Percentiles rank a stretch among this genome's conserved stretches.
These are phyloP conservation scores for Colletotrichum falcatum DNA, from an alignment of 2,329 filamentous ascomycete genomes.

Conservation along the genomic window DNA sequence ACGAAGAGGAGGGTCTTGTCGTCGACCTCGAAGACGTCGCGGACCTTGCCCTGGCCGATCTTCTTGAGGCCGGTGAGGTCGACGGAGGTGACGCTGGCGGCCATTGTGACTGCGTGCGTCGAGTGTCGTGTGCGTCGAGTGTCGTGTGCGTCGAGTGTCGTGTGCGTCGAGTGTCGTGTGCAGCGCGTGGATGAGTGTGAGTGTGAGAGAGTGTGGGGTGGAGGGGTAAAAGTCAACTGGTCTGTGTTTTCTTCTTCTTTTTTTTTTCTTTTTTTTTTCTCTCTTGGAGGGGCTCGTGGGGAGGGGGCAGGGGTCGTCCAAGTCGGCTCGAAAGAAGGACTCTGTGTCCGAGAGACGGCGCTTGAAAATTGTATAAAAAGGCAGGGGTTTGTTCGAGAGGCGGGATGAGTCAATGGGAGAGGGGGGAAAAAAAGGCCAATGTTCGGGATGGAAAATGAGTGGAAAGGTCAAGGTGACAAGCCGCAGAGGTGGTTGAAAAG, in stretches of 20 bases:
- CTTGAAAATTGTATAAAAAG: no score
- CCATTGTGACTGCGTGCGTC: conserved; percentile 16
- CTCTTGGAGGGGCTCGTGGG: conserved; percentile 5
- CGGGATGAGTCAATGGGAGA: conserved; percentile 28
- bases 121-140: neutral
- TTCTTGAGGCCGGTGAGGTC: conserved; percentile 40
- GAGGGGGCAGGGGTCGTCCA: neutral
- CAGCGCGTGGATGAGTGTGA: neutral
- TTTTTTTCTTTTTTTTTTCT: no score
- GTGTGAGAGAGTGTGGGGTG: conserved; percentile 15
- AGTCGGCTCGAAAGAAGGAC: neutral
- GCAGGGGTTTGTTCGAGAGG: no score
- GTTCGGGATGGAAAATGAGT: conserved; percentile 19
- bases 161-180: neutral
- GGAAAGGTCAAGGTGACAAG: conserved; percentile 6
- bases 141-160: neutral
- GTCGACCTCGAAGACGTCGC: conserved; percentile 82
- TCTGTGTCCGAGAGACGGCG: no score
- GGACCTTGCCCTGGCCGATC: conserved; percentile 72
- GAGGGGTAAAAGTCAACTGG: conserved; percentile 25
- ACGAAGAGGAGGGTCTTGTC: conserved; percentile 81
- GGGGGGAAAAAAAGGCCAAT: conserved; percentile 21
- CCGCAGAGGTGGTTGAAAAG: conserved; percentile 24
- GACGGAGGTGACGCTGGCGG: conserved; percentile 37
- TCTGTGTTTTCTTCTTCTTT: neutral